Evolutionary conservation across 306 rosid species (phyloP).

Genomic region (Acacia confusa): DNA sequence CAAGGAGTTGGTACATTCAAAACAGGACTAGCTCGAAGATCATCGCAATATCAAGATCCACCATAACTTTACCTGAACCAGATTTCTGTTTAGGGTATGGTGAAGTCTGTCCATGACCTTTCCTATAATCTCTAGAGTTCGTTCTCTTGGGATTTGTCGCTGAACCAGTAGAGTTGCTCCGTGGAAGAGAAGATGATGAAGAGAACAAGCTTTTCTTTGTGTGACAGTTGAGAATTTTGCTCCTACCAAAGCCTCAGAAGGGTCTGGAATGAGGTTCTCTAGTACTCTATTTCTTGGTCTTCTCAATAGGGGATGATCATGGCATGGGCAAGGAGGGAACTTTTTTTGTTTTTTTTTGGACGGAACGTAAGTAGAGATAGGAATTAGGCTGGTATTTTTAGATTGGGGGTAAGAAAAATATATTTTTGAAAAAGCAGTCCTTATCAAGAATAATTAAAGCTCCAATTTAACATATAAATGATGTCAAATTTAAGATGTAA

Average conservation of each 20-base stretch:
- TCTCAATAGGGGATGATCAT: slow-evolving; percentile 20
- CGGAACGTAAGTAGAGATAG: too few relatives aligned
- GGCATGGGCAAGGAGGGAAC: slow-evolving; percentile 62
- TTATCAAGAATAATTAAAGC: too few relatives aligned
- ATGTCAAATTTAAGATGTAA: too few relatives aligned
- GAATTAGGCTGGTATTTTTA: too few relatives aligned
- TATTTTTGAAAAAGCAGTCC: too few relatives aligned
- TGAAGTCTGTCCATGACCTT: slow-evolving; percentile 53
- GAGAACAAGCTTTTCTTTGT: slow-evolving; percentile 46
- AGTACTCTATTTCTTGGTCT: slow-evolving; percentile 49
- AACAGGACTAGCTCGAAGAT: slow-evolving; percentile 61
- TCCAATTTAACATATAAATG: too few relatives aligned
- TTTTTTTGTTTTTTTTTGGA: too few relatives aligned
- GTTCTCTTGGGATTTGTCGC: slow-evolving; percentile 50
- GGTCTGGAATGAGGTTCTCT: slow-evolving; percentile 56
- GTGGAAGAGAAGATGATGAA: slow-evolving; percentile 57
- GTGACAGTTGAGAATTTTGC: slow-evolving; percentile 73
- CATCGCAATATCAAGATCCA: slow-evolving; percentile 55
- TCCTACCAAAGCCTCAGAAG: slow-evolving; percentile 89
- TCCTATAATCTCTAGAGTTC: slow-evolving; percentile 50
- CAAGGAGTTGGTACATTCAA: slow-evolving; percentile 77
- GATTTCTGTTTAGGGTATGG: slow-evolving; percentile 51
- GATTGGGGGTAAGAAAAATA: too few relatives aligned
- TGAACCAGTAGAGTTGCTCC: slow-evolving; percentile 83
- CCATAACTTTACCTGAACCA: slow-evolving; percentile 55